phyloP scores from a whole-genome alignment of 1,284 basidiomycete genomes.

The Waitea zeae region DNA sequence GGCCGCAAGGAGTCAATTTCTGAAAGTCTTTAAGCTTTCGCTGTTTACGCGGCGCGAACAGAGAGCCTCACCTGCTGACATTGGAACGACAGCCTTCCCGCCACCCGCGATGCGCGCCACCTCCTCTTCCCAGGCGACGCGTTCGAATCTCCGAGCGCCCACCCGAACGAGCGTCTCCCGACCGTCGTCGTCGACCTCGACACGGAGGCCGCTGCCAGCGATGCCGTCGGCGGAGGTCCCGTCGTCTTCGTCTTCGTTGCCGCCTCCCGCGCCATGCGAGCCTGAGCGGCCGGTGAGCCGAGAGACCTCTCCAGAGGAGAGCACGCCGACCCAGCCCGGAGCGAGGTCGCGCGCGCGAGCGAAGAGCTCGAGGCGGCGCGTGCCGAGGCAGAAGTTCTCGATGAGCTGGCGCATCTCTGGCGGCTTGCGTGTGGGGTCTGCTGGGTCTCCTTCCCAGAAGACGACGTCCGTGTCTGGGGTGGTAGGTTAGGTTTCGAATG shows the following conservation, averaged over 20 bases:
- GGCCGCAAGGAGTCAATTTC: slow-evolving; percentile 80
- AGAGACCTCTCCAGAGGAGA: slow-evolving; percentile 40
- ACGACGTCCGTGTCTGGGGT: slow-evolving; percentile 83
- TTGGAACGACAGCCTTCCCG: slow-evolving; percentile 46
- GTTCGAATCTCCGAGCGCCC: slow-evolving; percentile 7
- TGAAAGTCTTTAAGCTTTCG: slow-evolving; percentile 6
- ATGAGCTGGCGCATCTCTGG: slow-evolving; percentile 91
- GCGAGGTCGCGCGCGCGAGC: slow-evolving; percentile 60
- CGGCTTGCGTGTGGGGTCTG: slow-evolving; percentile 73
- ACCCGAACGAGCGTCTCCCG: slow-evolving; percentile 1
- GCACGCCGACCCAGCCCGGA: slow-evolving; percentile 85
- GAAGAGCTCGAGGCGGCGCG: slow-evolving; percentile 84
- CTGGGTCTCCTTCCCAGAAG: slow-evolving; percentile 79
- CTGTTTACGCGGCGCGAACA: slow-evolving; percentile 9
- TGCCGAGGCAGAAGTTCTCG: slow-evolving; percentile 95
- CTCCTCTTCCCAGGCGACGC: slow-evolving; percentile 8
- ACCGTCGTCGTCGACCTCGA: slow-evolving; percentile 25
- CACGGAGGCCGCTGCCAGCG: slow-evolving; percentile 45
- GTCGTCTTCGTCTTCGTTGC: background rate
- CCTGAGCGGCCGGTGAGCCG: background rate
- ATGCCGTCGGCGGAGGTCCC: slow-evolving; percentile 21
- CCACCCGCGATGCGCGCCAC: slow-evolving; percentile 20
- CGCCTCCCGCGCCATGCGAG: background rate
- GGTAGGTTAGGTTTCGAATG: slow-evolving; percentile 4
- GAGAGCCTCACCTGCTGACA: slow-evolving; percentile 24